Percentiles rank a stretch among this genome's conserved stretches.
Evolutionary conservation across 2,329 filamentous ascomycete genomes (phyloP).

Genomic region (Beauveria varroae): DNA sequence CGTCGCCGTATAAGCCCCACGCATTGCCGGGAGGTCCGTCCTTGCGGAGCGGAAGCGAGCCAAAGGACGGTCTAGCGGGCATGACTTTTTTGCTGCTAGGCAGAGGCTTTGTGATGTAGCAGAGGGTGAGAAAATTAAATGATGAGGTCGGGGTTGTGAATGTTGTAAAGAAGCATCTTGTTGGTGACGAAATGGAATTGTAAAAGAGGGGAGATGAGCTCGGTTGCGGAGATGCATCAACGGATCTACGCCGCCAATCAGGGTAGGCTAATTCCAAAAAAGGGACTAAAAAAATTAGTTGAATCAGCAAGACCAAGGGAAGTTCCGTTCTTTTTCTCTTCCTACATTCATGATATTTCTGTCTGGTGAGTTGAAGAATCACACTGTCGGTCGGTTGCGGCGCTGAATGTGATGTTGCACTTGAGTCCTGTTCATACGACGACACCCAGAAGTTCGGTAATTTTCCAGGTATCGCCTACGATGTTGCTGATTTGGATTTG

Average conservation of each 20-base stretch:
- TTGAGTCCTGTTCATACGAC: not conserved
- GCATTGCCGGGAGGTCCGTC: slow-evolving; percentile 44
- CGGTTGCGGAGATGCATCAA: not conserved
- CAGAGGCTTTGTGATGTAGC: too few relatives aligned
- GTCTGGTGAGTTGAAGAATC: too few relatives aligned
- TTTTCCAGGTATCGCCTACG: too few relatives aligned
- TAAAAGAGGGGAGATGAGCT: not conserved
- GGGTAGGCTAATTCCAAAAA: too few relatives aligned
- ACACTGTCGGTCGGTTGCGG: too few relatives aligned
- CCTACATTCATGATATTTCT: too few relatives aligned
- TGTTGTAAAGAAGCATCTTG: not conserved
- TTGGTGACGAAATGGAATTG: not conserved
- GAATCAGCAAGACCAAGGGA: too few relatives aligned
- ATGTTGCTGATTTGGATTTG: not conserved
- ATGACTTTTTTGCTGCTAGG: not conserved
- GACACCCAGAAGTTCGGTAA: not conserved
- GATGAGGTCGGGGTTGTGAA: not conserved
- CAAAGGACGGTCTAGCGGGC: slow-evolving; percentile 26
- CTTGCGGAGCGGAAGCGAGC: slow-evolving; percentile 40
- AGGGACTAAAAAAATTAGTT: too few relatives aligned
- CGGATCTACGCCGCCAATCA: not conserved
- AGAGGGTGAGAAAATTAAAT: not conserved
- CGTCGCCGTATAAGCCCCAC: slow-evolving; percentile 46
- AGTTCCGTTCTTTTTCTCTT: too few relatives aligned
- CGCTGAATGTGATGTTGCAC: too few relatives aligned